Evolutionary conservation across 148 eudicot species (phyloP), one percentile per base, ranked within the genome.

Genomic region (Agrostemma githago): DNA sequence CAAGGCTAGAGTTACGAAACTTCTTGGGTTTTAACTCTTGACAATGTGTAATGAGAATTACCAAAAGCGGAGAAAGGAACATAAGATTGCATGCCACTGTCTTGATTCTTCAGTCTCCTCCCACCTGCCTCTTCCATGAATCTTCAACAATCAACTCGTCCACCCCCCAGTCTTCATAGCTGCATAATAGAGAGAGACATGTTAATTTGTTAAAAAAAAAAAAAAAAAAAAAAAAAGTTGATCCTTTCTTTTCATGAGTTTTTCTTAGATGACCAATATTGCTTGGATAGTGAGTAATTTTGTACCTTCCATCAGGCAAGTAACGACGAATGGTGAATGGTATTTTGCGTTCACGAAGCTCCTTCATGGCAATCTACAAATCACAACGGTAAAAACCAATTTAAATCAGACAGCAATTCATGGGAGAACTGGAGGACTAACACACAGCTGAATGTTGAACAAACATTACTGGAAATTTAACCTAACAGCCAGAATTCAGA

Each of bases 101-200:
- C 14, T 53, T 34, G 63, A 43, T 39, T 62, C 78, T 54, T 75
- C 72, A 90, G 74, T 92, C 89, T 10, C 97, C 96, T 53, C 99
- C 99, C 0, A 95, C 97, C 86, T 95, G 99, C 82, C 97, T 90
- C 85, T 92, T 95, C 99, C 99, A 95, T 0, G 99, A 92, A 78
- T 95, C 99, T 77, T 95, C 99, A 21, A 95, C 99, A 60, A 92
- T 90, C 78, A 95, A 78, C 77, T 95, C 99, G 73, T 95, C 96
- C 34, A 95, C 99, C 16, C 99, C 99, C 99, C 99, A 95, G 69
- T 95, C 99, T 83, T 95, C 99, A 63, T 87, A 95, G 80, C 99
- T 95, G 84, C 77, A 80, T 37, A n/a, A 6, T 7, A 44, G 34
- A 8, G 5, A 44, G 34, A 62, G 34, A 62, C 5, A 66, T 21